A percentile compares a stretch with the other conserved stretches of the same genome.
Conservation (phyloP, 768 basidiomycete genomes). For the Pisolithus orientalis region DNA sequence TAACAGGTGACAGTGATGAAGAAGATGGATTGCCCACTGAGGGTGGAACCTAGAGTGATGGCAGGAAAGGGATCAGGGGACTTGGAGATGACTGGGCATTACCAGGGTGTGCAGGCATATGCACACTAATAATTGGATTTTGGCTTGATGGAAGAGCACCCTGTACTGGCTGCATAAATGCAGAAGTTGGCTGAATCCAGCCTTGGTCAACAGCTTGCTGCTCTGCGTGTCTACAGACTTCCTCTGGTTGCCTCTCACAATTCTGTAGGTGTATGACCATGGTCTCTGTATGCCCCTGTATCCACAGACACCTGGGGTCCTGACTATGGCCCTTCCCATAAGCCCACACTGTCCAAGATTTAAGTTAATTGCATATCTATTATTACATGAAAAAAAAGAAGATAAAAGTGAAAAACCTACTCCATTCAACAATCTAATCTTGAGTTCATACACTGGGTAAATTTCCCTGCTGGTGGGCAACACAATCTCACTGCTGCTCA, state of each 20-base stretch:
- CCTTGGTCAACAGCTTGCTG: no score
- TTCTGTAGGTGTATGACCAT: neutral
- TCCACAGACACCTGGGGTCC: neutral
- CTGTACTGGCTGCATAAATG: no score
- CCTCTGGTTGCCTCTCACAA: conserved; percentile 2
- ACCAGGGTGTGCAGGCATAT: neutral
- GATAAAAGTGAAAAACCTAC: neutral
- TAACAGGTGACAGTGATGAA: neutral
- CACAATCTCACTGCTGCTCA: neutral
- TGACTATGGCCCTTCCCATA: neutral
- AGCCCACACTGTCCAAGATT: neutral
- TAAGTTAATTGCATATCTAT: neutral
- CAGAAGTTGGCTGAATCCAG: neutral
- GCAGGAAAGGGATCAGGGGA: neutral
- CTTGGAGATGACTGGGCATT: neutral
- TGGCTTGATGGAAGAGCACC: neutral
- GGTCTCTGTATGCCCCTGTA: neutral
- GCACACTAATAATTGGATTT: neutral
- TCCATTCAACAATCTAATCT: neutral
- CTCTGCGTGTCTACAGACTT: no score
- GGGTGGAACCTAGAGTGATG: neutral
- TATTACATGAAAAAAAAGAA: neutral
- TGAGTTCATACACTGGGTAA: neutral
- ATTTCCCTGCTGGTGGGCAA: neutral
- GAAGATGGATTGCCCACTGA: neutral